Evolutionary conservation across 768 basidiomycete genomes (phyloP).

Genomic region (Leccinellum albellum): DNA sequence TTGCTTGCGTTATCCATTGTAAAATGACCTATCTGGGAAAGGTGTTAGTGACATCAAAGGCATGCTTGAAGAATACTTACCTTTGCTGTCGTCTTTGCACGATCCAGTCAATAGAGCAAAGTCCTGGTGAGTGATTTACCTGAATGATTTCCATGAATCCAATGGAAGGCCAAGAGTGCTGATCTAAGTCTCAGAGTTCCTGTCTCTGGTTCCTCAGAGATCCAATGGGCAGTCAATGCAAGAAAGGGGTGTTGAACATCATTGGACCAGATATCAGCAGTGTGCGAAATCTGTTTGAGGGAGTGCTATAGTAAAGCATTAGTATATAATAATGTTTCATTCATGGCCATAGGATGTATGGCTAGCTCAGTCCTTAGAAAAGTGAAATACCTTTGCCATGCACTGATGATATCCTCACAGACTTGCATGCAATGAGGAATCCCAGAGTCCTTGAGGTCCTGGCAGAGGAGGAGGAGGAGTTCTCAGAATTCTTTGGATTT

Average conservation of each 20-base stretch:
- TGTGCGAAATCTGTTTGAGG: neutral
- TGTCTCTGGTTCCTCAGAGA: neutral
- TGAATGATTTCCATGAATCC: neutral
- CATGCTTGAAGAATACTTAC: too few species aligned
- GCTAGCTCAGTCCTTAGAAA: too few species aligned
- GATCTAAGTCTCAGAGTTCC: neutral
- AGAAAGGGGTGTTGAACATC: neutral
- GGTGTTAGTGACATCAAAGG: too few species aligned
- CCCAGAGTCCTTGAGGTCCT: neutral
- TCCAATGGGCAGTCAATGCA: neutral
- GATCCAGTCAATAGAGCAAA: too few species aligned
- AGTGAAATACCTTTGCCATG: too few species aligned
- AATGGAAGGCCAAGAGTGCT: neutral
- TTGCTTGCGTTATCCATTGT: neutral
- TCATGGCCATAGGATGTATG: too few species aligned
- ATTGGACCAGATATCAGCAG: neutral
- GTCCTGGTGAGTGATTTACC: too few species aligned
- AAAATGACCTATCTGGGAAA: neutral
- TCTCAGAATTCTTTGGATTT: neutral
- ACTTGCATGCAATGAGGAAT: neutral
- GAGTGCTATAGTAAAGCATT: too few species aligned
- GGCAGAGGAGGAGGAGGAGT: neutral
- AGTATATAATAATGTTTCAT: too few species aligned
- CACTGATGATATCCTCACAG: neutral
- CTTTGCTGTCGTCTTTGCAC: too few species aligned